Evolutionary conservation across 2,329 filamentous ascomycete genomes (phyloP).

Genomic region (Aureobasidium melanogenum): DNA sequence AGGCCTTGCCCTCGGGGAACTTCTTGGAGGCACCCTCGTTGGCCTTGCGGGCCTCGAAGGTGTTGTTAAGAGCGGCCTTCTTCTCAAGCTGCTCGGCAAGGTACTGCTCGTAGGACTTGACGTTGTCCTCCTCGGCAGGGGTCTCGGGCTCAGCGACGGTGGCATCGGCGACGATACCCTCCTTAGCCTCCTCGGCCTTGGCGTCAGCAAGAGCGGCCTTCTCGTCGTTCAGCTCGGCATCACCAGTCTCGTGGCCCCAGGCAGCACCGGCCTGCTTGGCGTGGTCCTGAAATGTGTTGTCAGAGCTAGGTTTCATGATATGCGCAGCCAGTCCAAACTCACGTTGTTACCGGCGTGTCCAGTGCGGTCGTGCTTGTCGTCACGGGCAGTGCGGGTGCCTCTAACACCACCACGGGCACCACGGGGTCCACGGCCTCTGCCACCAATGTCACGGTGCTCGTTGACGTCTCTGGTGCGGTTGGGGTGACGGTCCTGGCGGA

Average conservation of each 20-base stretch:
- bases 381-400: slow-evolving; percentile 38
- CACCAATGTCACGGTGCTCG: slow-evolving; percentile 19
- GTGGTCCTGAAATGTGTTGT: slow-evolving; percentile 50
- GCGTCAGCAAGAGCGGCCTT: slow-evolving; percentile 85
- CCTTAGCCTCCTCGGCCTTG: slow-evolving; percentile 70
- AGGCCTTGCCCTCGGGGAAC: slow-evolving; percentile 74
- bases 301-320: slow-evolving; percentile 12
- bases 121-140: slow-evolving; percentile 61
- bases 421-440: slow-evolving; percentile 40
- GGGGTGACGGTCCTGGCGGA: slow-evolving; percentile 37
- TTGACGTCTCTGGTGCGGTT: slow-evolving; percentile 19
- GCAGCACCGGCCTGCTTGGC: slow-evolving; percentile 83
- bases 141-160: slow-evolving; percentile 33
- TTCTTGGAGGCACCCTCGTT: slow-evolving; percentile 95
- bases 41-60: slow-evolving; percentile 70
- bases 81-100: slow-evolving; percentile 67
- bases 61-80: slow-evolving; percentile 60
- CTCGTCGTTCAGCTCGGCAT: slow-evolving; percentile 83
- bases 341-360: slow-evolving; percentile 42
- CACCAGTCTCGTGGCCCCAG: slow-evolving; percentile 77
- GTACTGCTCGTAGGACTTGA: slow-evolving; percentile 84
- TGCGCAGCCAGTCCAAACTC: slow-evolving; percentile 25
- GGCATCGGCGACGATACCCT: slow-evolving; percentile 33
- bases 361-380: slow-evolving; percentile 54
- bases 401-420: slow-evolving; percentile 48